These are phyloP conservation scores for Aurinia saxatilis DNA, from an alignment of 345 rosid species.

Conservation along the genomic window DNA sequence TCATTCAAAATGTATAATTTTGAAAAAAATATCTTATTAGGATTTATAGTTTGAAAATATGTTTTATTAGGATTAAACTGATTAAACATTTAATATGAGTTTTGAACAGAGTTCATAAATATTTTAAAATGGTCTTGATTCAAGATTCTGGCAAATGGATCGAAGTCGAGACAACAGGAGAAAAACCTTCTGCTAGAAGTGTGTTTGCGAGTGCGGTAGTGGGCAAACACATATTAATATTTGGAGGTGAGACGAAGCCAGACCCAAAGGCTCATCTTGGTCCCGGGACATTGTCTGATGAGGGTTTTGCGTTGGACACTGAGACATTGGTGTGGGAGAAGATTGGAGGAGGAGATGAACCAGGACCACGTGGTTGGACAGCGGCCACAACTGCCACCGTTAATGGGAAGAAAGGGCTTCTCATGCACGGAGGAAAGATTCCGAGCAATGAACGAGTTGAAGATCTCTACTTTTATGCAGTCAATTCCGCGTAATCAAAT, in stretches of 20 bases:
- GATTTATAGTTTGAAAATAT: no score
- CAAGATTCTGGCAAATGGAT: not conserved
- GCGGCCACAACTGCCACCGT: not conserved
- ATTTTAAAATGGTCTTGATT: no score
- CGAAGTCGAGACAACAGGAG: constrained; percentile 2
- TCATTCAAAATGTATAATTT: no score
- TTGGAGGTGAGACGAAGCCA: constrained; percentile 1
- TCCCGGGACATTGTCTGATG: constrained; percentile 7
- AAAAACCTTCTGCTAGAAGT: constrained; percentile 3
- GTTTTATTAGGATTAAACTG: no score
- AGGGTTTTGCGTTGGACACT: not conserved
- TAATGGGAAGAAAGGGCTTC: constrained; percentile 11
- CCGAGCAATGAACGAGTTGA: not conserved
- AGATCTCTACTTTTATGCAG: constrained; percentile 9
- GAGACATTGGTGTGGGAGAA: constrained; percentile 2
- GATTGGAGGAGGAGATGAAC: not conserved
- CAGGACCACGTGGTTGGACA: not conserved
- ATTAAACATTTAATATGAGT: no score
- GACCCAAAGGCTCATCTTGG: not conserved
- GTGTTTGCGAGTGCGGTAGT: constrained; percentile 1
- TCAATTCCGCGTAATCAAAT: not conserved
- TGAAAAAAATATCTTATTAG: no score
- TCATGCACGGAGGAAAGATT: constrained; percentile 16
- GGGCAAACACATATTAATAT: constrained; percentile 2
- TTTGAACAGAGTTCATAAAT: no score